Evolutionary conservation across 2,329 filamentous ascomycete genomes (phyloP).

Genomic region (Hypoxylon sp.): DNA sequence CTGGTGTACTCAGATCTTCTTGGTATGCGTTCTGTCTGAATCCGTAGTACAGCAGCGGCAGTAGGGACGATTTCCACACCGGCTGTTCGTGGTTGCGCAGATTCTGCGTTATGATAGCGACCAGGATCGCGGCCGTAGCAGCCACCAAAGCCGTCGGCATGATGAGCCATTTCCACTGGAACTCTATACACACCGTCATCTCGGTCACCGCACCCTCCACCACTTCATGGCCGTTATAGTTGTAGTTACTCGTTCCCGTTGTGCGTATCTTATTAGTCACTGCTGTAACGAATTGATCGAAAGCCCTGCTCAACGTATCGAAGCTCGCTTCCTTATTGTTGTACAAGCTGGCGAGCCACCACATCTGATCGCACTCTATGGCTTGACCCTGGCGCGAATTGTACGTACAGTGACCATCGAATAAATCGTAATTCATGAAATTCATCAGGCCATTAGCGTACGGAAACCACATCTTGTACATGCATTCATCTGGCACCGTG

Average conservation of each 20-base stretch:
- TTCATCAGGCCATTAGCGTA: slow-evolving; percentile 19
- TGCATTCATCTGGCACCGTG: slow-evolving; percentile 36
- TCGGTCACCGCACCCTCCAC: slow-evolving; percentile 33
- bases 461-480: slow-evolving; percentile 38
- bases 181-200: slow-evolving; percentile 40
- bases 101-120: slow-evolving; percentile 35
- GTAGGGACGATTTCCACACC: slow-evolving; percentile 44
- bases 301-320: slow-evolving; percentile 30
- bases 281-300: slow-evolving; percentile 39
- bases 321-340: slow-evolving; percentile 27
- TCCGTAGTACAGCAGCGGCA: slow-evolving; percentile 44
- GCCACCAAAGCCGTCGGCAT: slow-evolving; percentile 34
- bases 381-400: slow-evolving; percentile 25
- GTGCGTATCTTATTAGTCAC: slow-evolving; percentile 45
- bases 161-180: slow-evolving; percentile 46
- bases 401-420: slow-evolving; percentile 30
- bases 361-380: slow-evolving; percentile 28
- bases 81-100: slow-evolving; percentile 33
- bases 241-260: slow-evolving; percentile 33
- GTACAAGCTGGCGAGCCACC: slow-evolving; percentile 43
- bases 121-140: slow-evolving; percentile 28
- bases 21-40: slow-evolving; percentile 15
- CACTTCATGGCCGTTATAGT: slow-evolving; percentile 1
- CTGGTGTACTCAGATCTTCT: slow-evolving; percentile 16
- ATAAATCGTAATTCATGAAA: slow-evolving; percentile 29